Percentiles rank a stretch among this genome's conserved stretches.
These are phyloP conservation scores for Pythium brassicae DNA, from an alignment of 352 stramenopile species.

Conservation along the genomic window DNA sequence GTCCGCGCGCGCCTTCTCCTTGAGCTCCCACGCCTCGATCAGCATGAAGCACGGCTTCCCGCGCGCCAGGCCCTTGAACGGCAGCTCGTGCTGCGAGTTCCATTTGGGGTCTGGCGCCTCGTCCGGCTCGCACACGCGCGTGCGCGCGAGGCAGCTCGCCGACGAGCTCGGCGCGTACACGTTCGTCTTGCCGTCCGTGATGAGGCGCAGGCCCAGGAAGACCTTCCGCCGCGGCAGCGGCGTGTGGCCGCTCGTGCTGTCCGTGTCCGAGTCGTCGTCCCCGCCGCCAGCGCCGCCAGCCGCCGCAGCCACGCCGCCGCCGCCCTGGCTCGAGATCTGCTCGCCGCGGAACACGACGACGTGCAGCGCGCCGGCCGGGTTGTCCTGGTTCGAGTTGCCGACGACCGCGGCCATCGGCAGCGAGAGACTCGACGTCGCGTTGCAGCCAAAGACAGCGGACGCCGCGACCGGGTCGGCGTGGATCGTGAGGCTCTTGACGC, in stretches of 20 bases:
- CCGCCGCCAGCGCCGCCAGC: background rate
- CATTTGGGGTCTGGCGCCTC: slow-evolving; percentile 68
- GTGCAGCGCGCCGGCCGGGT: slow-evolving; percentile 67
- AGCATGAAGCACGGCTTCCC: slow-evolving; percentile 86
- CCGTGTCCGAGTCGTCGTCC: slow-evolving; percentile 48
- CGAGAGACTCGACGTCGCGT: slow-evolving; percentile 80
- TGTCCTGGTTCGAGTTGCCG: slow-evolving; percentile 74
- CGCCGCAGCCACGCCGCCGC: slow-evolving; percentile 31
- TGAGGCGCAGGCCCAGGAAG: slow-evolving; percentile 69
- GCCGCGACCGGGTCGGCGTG: slow-evolving; percentile 77
- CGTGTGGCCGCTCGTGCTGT: slow-evolving; percentile 34
- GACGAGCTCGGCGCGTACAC: slow-evolving; percentile 84
- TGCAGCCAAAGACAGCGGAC: slow-evolving; percentile 85
- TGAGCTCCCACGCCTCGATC: slow-evolving; percentile 83
- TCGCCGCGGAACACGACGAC: slow-evolving; percentile 79
- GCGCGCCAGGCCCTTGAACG: slow-evolving; percentile 61
- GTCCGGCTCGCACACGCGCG: slow-evolving; percentile 44
- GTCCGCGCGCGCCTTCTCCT: slow-evolving; percentile 27
- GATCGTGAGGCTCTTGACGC: slow-evolving; percentile 86
- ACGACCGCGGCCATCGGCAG: slow-evolving; percentile 80
- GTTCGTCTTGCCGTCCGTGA: slow-evolving; percentile 85
- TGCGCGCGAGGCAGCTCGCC: slow-evolving; percentile 62
- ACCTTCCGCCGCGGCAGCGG: slow-evolving; percentile 28
- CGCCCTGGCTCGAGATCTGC: slow-evolving; percentile 72
- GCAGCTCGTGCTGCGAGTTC: slow-evolving; percentile 75